These are phyloP conservation scores for Suillus ampliporus DNA, from an alignment of 768 basidiomycete species.

Conservation along the genomic window DNA sequence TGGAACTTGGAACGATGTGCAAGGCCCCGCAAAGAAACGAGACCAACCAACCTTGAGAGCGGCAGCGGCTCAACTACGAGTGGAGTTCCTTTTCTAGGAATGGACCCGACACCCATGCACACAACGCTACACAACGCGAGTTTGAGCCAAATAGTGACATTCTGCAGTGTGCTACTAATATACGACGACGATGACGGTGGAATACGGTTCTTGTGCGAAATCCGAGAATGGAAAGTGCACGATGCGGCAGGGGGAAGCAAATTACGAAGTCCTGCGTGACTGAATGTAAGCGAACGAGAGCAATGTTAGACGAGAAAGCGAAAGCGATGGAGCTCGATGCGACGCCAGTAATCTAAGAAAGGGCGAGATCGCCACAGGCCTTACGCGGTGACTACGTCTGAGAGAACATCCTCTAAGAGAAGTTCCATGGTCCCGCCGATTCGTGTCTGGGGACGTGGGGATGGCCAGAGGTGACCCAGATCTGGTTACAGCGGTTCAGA, in stretches of 20 bases:
- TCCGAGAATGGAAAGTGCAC: neutral
- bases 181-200: neutral
- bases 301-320: neutral
- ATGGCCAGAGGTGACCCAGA: neutral
- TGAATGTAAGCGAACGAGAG: neutral
- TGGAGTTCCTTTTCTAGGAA: neutral
- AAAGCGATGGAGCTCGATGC: neutral
- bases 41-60: neutral
- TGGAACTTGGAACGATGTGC: too few species aligned
- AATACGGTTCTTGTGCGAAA: neutral
- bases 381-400: neutral
- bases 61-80: neutral
- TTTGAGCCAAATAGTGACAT: neutral
- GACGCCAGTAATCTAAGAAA: too few species aligned
- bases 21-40: neutral
- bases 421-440: neutral
- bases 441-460: neutral
- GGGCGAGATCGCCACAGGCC: neutral
- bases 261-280: neutral
- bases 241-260: neutral
- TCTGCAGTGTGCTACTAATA: neutral
- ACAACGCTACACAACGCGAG: neutral
- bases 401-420: neutral
- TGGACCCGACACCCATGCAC: too few species aligned
- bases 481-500: slow-evolving; percentile 3